Base-by-base conservation (phyloP, 139 green algal genomes). In the Tetradesmus obliquus region DNA sequence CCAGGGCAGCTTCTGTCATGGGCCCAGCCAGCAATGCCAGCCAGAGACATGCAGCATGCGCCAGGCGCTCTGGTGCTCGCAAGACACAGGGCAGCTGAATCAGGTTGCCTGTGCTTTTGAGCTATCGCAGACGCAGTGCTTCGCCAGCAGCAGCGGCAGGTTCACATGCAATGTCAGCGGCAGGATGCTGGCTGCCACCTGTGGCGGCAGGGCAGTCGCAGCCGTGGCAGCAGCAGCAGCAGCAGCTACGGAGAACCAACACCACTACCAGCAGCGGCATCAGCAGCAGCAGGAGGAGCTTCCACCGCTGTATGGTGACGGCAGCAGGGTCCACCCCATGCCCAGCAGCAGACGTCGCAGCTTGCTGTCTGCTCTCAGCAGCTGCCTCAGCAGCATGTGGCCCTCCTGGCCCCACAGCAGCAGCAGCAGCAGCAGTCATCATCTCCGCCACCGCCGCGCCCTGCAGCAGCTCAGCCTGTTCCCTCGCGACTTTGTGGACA, bases 101-200 rank as follows among this genome's bases (percentile, higher is more conserved):
- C 45, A 51, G 19, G 85, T 82, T 17, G 24, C 45, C 10, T 89
- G 85, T 51, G 32, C 32, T 22, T 55, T 82, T 62, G 54, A 5
- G 8, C 5, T 89, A 19, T 66, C 66, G 20, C 13, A 45, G 5
- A 22, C 66, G 3, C 19, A 66, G n/a, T 89, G 85, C 85, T 82
- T n/a, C 66, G 66, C 51, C 2, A 82, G 85, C 66, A 66, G 45
- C 15, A 82, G 24, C 22, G 85, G 85, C 13, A 60, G 62, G 2
- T 89, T 89, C 85, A 89, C 45, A 4, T 89, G 85, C 66, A 89
- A 54, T 13, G 6, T 89, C 45, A 89, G 85, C 45, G 85, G 17
- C 15, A 13, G 66, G 12, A 53, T 89, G 15, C 32, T 89, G 85
- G 19, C 62, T 53, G 85, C 85, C 51, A 82, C 32, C 22, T 89